Base-by-base conservation (phyloP, 108 stramenopile genomes). In the Skeletonema marinoi region DNA sequence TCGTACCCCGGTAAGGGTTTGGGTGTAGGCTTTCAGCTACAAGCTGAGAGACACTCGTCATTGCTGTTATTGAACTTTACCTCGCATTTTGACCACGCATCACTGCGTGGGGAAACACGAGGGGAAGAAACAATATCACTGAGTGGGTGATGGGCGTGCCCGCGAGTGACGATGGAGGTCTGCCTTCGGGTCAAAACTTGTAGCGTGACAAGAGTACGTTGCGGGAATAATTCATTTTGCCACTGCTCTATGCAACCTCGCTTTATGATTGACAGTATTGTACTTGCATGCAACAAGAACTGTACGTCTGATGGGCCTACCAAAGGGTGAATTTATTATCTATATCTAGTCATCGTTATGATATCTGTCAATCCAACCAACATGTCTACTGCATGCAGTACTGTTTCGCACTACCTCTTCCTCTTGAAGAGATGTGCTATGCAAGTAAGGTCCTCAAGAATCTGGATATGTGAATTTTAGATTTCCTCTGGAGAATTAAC, bases 1-100 rank as follows among this genome's bases (percentile, higher is more conserved):
- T 74, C 73, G 73, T 74, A 74, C 73, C 65, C 73, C 48, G 73
- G 73, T 74, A 56, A 73, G 73, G 65, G 73, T 56, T 74, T 74
- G 73, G 73, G 73, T 58, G 64, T 41, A 48, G 73, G 62, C 36
- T 65, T 11, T 74, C 73, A 74, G 41, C 21, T 33, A 74, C 3
- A 32, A 56, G 51, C 61, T 74, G 63, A 44, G 17, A 48, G 46
- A 65, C 73, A 65, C 73, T 74, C 73, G 8, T 74, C 73, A 74
- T 74, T 14, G 73, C 73, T 44, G 51, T 61, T 39, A 65, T 74
- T 74, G 73, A 74, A 74, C 73, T 74, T 39, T 54, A 29, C 41
- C 73, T 42, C 41, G 13, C 13, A 13, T 42, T 13, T 13, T 1
- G 14, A 1, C 13, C 32, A 51, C 73, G 65, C 73, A 74, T 29